Conservation (phyloP, 1,284 basidiomycete genomes). For the Ustilago hordei region DNA sequence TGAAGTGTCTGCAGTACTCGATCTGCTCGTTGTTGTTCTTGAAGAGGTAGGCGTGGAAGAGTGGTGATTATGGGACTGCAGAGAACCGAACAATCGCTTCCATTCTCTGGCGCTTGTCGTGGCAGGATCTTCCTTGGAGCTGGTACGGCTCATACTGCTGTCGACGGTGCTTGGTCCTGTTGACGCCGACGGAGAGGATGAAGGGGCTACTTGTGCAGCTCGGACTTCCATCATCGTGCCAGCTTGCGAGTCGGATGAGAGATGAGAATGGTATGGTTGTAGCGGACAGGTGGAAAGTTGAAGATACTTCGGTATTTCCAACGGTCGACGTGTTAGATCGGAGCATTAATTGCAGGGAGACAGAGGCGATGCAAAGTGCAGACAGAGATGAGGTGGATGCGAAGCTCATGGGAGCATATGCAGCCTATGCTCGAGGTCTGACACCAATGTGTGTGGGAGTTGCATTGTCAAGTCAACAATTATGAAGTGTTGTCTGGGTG, state of each 20-base stretch:
- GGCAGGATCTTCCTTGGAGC: slow-evolving; percentile 17
- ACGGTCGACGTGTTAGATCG: no score
- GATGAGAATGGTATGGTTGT: neutral
- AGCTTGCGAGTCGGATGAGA: neutral
- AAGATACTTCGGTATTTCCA: no score
- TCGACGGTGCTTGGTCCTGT: slow-evolving; percentile 17
- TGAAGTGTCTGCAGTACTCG: neutral
- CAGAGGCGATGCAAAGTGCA: no score
- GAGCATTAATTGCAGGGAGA: no score
- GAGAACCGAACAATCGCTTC: slow-evolving; percentile 30
- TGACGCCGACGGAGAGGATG: slow-evolving; percentile 4
- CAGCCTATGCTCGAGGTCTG: no score
- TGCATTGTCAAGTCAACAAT: no score
- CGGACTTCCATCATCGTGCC: neutral
- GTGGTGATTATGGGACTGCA: slow-evolving; percentile 17
- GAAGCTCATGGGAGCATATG: no score
- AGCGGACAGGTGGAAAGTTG: neutral
- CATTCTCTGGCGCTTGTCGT: slow-evolving; percentile 21
- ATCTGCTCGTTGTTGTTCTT: neutral
- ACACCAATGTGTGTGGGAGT: no score
- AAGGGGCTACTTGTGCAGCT: slow-evolving; percentile 2
- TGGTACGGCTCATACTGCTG: slow-evolving; percentile 19
- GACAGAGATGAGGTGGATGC: no score
- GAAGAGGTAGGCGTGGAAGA: slow-evolving; percentile 1
- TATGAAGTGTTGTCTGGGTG: no score